Evolutionary conservation across 1,284 basidiomycete species (phyloP), one percentile per base, ranked within the genome.

Genomic region (Fistulinella staudtii): DNA sequence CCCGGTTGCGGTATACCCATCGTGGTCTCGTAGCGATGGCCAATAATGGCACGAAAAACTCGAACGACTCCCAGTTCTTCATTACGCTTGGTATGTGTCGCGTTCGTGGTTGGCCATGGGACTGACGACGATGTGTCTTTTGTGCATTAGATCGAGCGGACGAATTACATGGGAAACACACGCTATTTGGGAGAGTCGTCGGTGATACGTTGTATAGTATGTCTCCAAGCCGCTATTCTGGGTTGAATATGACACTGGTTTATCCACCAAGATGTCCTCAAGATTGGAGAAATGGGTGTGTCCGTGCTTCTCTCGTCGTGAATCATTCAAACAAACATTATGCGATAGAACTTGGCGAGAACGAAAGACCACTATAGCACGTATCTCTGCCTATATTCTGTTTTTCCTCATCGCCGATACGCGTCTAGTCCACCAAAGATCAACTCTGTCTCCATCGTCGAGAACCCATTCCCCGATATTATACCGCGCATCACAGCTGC

Each of bases 21-120:
- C 84, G 95, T 47, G 96, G 95, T 0, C 64, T 99, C 5, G 82
- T 99, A 1, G 96, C 79, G 0, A 95, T 96, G 90, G 95, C 95
- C 2, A 97, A 96, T 60, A 85, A 82, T 46, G 90, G 91, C 13
- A 75, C 75, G 36, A 86, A 89, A 64, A 77, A 92, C 60, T 82
- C 88, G 10, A 93, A 93, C 54, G 88, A 89, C 45, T 89, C 85
- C 0, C 90, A 93, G 59, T 96, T 94, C 70, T 87, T 96, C 63
- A 86, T 95, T 41, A 95, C 93, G 0, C 78, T 95, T 0, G 86
- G 89, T 89, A 48, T 30, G 69, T 53, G 34, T 20, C 23, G 17
- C 17, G 2, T 27, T 43, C 11, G 29, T 18, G 8, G 14, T n/a
- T 42, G 22, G 43, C 6, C 11, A 15, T 28, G 34, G 8, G n/a